These are phyloP conservation scores for Fusarium nanum DNA, from an alignment of 2,329 filamentous ascomycete genomes.

Conservation along the genomic window DNA sequence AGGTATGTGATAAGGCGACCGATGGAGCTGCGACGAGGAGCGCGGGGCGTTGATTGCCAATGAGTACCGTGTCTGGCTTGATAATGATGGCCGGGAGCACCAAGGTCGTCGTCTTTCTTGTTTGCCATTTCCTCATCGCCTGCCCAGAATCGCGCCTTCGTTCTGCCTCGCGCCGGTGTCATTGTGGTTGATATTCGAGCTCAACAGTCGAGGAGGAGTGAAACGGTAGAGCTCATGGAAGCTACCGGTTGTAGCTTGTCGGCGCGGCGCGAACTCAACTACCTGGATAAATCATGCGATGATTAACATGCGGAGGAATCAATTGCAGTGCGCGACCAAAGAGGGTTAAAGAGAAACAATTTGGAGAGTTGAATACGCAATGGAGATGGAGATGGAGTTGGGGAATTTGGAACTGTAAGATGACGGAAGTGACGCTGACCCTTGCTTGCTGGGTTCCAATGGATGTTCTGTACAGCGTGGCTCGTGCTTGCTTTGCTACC, in stretches of 20 bases:
- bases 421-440: conserved; percentile 31
- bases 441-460: conserved; percentile 9
- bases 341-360: neutral
- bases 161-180: conserved; percentile 50
- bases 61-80: conserved; percentile 44
- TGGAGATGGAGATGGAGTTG: conserved; percentile 6
- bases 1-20: conserved; percentile 66
- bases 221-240: conserved; percentile 28
- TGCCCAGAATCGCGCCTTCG: conserved; percentile 57
- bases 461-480: conserved; percentile 26
- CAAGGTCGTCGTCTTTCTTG: conserved; percentile 70
- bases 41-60: conserved; percentile 57
- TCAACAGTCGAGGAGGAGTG: conserved; percentile 9
- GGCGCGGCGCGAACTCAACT: neutral
- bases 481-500: conserved; percentile 32
- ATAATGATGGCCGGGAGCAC: conserved; percentile 42
- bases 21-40: conserved; percentile 63
- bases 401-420: conserved; percentile 2
- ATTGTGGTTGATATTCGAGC: conserved; percentile 46
- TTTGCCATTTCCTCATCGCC: conserved; percentile 65
- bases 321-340: conserved; percentile 9
- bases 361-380: neutral
- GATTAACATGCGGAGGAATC: conserved; percentile 5
- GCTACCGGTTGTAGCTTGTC: conserved; percentile 18
- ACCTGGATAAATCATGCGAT: conserved; percentile 15